A percentile compares a stretch with the other conserved stretches of the same genome.
Evolutionary conservation across 2,329 filamentous ascomycete genomes (phyloP).

Genomic region (Colletotrichum cereale): DNA sequence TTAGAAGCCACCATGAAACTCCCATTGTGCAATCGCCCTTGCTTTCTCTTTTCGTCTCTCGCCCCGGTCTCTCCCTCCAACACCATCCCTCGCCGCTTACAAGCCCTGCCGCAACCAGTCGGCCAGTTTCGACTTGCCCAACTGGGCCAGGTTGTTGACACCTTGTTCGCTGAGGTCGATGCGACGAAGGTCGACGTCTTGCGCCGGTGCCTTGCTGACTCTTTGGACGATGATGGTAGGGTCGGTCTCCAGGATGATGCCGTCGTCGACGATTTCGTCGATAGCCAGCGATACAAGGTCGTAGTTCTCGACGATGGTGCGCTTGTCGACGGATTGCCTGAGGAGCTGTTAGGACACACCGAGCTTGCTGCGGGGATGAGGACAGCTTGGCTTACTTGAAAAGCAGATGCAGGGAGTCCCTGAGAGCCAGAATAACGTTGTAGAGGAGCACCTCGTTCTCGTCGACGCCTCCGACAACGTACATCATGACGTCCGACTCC

Average conservation of each 20-base stretch:
- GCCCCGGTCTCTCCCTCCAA: conserved; percentile 1
- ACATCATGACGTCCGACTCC: conserved; percentile 96
- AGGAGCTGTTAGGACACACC: conserved; percentile 1
- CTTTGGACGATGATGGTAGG: conserved; percentile 92
- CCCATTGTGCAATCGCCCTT: conserved; percentile 28
- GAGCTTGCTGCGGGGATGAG: not conserved
- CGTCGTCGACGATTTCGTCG: conserved; percentile 95
- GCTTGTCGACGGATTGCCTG: conserved; percentile 96
- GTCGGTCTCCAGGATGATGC: conserved; percentile 97
- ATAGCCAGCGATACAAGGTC: conserved; percentile 94
- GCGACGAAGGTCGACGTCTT: conserved; percentile 92
- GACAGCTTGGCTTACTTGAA: conserved; percentile 83
- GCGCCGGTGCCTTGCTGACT: conserved; percentile 90
- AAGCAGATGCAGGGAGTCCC: conserved; percentile 89
- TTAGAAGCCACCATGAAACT: conserved; percentile 41
- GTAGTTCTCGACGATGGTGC: conserved; percentile 96
- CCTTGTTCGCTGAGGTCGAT: conserved; percentile 97
- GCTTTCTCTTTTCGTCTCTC: conserved; percentile 6
- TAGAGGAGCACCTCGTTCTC: conserved; percentile 98
- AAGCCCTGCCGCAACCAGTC: conserved; percentile 91
- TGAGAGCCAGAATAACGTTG: conserved; percentile 90
- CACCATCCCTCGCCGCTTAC: conserved; percentile 54
- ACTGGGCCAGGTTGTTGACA: conserved; percentile 91
- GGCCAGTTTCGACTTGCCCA: conserved; percentile 91
- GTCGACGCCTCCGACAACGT: conserved; percentile 89